A percentile compares a stretch with the other conserved stretches of the same genome.
Conservation (phyloP, 1,284 basidiomycete species). For the Ustilago nuda region DNA sequence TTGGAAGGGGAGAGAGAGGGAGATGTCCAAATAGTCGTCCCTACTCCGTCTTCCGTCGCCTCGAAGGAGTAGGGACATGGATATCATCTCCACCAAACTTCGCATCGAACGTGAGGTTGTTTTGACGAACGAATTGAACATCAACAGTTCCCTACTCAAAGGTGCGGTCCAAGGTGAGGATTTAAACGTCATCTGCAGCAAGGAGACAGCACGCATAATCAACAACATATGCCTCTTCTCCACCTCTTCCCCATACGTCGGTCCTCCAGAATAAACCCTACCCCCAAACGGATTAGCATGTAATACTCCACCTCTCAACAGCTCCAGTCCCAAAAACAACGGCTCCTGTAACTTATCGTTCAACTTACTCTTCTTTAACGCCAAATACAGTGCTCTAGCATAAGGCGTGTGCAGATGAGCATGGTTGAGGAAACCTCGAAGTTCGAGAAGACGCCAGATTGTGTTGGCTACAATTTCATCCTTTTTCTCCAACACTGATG, state of each 20-base stretch:
- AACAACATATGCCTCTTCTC: conserved; percentile 83
- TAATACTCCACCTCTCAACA: conserved; percentile 87
- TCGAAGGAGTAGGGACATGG: conserved; percentile 89
- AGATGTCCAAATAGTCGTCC: conserved; percentile 92
- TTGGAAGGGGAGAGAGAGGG: conserved; percentile 80
- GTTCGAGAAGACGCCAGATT: conserved; percentile 96
- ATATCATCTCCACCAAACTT: conserved; percentile 88
- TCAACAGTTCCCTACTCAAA: conserved; percentile 91
- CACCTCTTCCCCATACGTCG: conserved; percentile 80
- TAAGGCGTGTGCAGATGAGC: conserved; percentile 84
- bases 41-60: conserved; percentile 85
- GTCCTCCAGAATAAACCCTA: conserved; percentile 90
- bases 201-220: conserved; percentile 94
- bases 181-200: conserved; percentile 92
- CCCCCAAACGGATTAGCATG: conserved; percentile 91
- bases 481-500: conserved; percentile 83
- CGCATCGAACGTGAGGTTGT: conserved; percentile 89
- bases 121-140: conserved; percentile 97
- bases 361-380: conserved; percentile 80
- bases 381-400: conserved; percentile 88
- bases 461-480: conserved; percentile 98
- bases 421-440: conserved; percentile 91
- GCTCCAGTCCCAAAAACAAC: conserved; percentile 89
- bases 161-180: conserved; percentile 77
- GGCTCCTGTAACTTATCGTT: conserved; percentile 99